Conservation (phyloP, 306 rosid genomes). For the Canavalia ensiformis region DNA sequence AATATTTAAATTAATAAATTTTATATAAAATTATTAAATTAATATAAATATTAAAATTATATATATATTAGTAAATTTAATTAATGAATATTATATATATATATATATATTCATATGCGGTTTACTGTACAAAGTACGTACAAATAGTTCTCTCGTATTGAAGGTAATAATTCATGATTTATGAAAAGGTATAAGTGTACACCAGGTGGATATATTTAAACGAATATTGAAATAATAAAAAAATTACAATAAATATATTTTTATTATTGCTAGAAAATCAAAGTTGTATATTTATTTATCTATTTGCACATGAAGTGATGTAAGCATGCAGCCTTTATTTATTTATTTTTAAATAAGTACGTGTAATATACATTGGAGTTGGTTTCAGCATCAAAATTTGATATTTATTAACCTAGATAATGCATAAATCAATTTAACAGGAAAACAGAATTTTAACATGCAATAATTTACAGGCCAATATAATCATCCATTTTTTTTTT, state of each 20-base stretch:
- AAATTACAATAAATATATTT: too few species aligned
- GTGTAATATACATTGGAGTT: background rate
- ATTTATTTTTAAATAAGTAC: too few species aligned
- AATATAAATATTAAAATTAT: too few species aligned
- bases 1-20: too few species aligned
- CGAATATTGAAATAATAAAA: too few species aligned
- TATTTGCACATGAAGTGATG: background rate
- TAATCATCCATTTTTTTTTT: background rate
- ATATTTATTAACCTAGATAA: too few species aligned
- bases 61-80: too few species aligned
- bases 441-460: background rate
- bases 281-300: background rate
- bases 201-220: too few species aligned
- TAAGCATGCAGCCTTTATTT: background rate
- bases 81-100: too few species aligned
- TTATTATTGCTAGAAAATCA: background rate
- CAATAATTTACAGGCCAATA: background rate
- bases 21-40: too few species aligned
- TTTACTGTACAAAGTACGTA: background rate
- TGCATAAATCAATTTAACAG: background rate
- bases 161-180: background rate
- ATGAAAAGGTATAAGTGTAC: too few species aligned
- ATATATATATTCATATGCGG: background rate
- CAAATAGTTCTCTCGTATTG: background rate
- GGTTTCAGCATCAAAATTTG: background rate